Evolutionary conservation across 2,329 filamentous ascomycete genomes (phyloP).

Genomic region (Cryphonectria nitschkei): DNA sequence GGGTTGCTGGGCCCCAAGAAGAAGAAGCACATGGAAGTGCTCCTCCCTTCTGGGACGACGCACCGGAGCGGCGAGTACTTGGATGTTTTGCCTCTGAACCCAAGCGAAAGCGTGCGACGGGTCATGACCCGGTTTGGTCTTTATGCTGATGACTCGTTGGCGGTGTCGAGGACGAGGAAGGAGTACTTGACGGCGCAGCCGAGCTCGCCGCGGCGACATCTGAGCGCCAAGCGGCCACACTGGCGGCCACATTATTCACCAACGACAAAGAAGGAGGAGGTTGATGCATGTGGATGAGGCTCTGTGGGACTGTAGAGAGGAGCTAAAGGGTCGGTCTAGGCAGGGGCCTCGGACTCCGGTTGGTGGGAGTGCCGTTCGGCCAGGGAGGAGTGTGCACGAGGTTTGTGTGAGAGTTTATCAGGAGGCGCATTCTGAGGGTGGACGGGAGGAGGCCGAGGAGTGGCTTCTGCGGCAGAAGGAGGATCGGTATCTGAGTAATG

Average conservation of each 20-base stretch:
- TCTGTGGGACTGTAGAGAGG: conserved; percentile 29
- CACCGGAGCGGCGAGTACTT: conserved; percentile 68
- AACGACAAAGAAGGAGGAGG: conserved; percentile 2
- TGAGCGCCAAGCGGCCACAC: conserved; percentile 29
- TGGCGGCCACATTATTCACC: conserved; percentile 23
- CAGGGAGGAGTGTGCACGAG: conserved; percentile 27
- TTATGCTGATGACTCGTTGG: conserved; percentile 61
- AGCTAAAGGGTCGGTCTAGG: conserved; percentile 26
- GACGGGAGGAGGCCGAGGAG: conserved; percentile 26
- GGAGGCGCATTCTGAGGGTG: conserved; percentile 29
- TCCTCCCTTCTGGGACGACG: conserved; percentile 42
- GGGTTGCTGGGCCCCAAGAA: conserved; percentile 24
- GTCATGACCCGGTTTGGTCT: conserved; percentile 60
- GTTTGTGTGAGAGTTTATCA: conserved; percentile 27
- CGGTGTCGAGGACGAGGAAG: conserved; percentile 46
- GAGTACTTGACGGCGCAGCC: conserved; percentile 34
- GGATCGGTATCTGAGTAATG: conserved; percentile 30
- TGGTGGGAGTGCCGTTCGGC: conserved; percentile 29
- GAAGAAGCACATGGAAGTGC: conserved; percentile 33
- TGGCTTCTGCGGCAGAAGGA: conserved; percentile 31
- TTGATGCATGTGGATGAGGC: conserved; percentile 28
- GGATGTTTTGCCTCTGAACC: conserved; percentile 62
- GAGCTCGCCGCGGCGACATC: conserved; percentile 32
- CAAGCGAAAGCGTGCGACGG: conserved; percentile 54
- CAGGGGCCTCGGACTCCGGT: conserved; percentile 27